Base-by-base conservation (phyloP, 2,329 filamentous ascomycete species). In the Neofusicoccum laricinum region DNA sequence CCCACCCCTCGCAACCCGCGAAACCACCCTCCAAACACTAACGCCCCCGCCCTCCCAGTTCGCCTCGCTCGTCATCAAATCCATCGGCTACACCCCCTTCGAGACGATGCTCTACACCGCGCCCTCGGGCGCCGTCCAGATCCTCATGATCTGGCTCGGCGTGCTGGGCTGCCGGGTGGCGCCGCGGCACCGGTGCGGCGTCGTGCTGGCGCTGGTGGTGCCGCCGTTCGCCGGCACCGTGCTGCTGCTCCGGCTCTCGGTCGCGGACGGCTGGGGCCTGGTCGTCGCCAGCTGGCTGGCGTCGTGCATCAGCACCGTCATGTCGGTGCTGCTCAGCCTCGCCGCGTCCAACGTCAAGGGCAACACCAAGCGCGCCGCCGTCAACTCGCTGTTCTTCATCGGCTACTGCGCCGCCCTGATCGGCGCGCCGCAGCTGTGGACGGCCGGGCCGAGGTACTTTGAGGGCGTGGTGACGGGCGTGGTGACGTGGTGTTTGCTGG, bases 271-370 rank as follows among this genome's bases (percentile, higher is more conserved):
- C 43, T 84, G 82, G 82, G 80, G 79, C 3, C 76, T 84, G 64
- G 81, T 84, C 19, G 77, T 79, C 2, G 76, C 79, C 0, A 77
- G 80, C 0, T 84, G 82, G 82, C 71, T 84, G 30, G 74, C 79
- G 30, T 80, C 79, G 1, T 79, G 77, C 61, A 81, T 82, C 64
- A 78, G 78, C 8, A 73, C 77, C 32, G 69, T 74, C 36, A 78
- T 77, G 77, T 78, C 76, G 3, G 77, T 81, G 21, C 73, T 81
- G 0, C 73, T 82, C 8, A 78, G 75, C 1, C 74, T 83, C 1
- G 76, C 73, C 1, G 80, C 81, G 0, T 83, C 81, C 2, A 84
- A 84, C 63, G 76, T 83, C 30, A 81, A 82, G 59, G 81, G 82
- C 0, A 84, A 84, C 68, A 84, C 82, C 1, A 84, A 84, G 68